A percentile compares a stretch with the other conserved stretches of the same genome.
Evolutionary conservation across 2,329 filamentous ascomycete genomes (phyloP).

Genomic region (Trichoderma guizhouense): DNA sequence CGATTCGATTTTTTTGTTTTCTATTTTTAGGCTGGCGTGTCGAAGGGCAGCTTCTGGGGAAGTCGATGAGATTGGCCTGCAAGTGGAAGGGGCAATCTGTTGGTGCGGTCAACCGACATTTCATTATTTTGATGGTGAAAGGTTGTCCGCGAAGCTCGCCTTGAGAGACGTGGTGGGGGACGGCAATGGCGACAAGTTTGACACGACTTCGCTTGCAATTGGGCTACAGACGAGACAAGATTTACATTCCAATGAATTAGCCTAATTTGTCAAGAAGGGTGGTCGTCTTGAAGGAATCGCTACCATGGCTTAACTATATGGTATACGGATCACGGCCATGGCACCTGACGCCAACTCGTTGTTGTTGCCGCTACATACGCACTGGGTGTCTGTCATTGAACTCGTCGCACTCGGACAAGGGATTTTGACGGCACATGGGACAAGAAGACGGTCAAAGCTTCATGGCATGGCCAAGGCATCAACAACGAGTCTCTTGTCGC

Average conservation of each 20-base stretch:
- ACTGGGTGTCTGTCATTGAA: background rate
- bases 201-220: background rate
- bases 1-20: slow-evolving; percentile 23
- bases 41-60: slow-evolving; percentile 37
- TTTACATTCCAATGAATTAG: background rate
- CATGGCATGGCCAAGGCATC: background rate
- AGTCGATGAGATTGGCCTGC: slow-evolving; percentile 13
- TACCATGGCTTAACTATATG: background rate
- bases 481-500: background rate
- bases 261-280: background rate
- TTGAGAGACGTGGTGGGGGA: background rate
- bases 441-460: background rate
- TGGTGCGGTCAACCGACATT: background rate
- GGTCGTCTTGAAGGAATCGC: background rate
- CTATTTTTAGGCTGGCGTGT: slow-evolving; percentile 28
- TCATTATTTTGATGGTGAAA: background rate
- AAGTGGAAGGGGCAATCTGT: background rate
- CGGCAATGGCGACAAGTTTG: background rate
- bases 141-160: background rate
- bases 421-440: background rate
- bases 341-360: background rate
- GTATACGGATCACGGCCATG: background rate
- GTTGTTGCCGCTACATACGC: background rate
- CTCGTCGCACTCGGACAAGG: background rate
- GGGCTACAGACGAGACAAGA: background rate